Evolutionary conservation across 2,329 filamentous ascomycete species (phyloP).

Genomic region (Apiospora sp.): DNA sequence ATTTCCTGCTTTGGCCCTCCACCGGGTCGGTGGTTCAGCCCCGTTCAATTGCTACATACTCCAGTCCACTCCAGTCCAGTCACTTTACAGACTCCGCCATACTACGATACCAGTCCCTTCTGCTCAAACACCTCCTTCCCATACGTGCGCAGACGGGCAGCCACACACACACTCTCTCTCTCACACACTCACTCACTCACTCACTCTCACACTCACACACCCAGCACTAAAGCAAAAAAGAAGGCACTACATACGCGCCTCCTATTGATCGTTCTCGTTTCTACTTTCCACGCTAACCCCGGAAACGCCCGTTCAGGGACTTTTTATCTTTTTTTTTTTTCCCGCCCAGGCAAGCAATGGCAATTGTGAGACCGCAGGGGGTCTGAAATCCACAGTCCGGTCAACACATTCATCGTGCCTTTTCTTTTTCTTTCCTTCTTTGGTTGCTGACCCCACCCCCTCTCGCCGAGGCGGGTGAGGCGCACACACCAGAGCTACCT

Average conservation of each 20-base stretch:
- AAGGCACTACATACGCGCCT: slow-evolving; percentile 4
- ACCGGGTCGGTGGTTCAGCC: slow-evolving; percentile 18
- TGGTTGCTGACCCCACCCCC: slow-evolving; percentile 38
- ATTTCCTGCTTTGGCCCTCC: slow-evolving; percentile 19
- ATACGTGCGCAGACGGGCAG: background rate
- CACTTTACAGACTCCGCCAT: slow-evolving; percentile 10
- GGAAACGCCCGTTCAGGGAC: slow-evolving; percentile 24
- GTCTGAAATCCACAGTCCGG: slow-evolving; percentile 13
- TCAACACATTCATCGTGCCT: slow-evolving; percentile 23
- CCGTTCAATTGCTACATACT: slow-evolving; percentile 14
- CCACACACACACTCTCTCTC: background rate
- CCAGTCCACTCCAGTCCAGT: background rate
- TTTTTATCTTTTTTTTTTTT: background rate
- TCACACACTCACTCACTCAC: background rate
- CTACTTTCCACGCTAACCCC: background rate
- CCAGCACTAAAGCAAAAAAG: background rate
- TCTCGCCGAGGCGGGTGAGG: slow-evolving; percentile 40
- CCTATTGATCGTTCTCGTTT: slow-evolving; percentile 17
- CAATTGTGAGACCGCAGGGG: slow-evolving; percentile 25
- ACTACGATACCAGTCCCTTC: slow-evolving; percentile 11
- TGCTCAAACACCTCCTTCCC: slow-evolving; percentile 5
- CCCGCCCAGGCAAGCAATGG: slow-evolving; percentile 4
- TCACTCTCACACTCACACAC: background rate
- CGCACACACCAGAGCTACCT: slow-evolving; percentile 32
- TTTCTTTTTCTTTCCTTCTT: slow-evolving; percentile 18